Evolutionary conservation across 2,329 filamentous ascomycete species (phyloP).

Genomic region (Ophiostoma sp.): DNA sequence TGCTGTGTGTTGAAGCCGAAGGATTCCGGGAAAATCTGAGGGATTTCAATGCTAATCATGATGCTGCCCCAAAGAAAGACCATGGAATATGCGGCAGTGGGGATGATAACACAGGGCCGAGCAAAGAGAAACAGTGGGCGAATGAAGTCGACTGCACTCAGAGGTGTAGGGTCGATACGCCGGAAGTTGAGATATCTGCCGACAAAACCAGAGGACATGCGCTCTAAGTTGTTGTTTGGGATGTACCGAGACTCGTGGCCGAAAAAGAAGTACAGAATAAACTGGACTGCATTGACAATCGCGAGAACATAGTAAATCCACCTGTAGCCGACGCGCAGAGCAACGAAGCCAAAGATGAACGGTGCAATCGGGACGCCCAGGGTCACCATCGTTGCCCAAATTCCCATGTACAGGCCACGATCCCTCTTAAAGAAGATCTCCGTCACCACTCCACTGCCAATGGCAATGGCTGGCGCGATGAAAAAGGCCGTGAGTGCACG

Average conservation of each 20-base stretch:
- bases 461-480: constrained; percentile 52
- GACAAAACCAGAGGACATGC: constrained; percentile 33
- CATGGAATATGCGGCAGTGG: constrained; percentile 55
- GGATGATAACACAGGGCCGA: constrained; percentile 51
- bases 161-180: constrained; percentile 54
- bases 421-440: constrained; percentile 59
- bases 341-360: constrained; percentile 47
- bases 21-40: constrained; percentile 55
- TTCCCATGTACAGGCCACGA: constrained; percentile 55
- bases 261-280: constrained; percentile 57
- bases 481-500: constrained; percentile 56
- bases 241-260: constrained; percentile 58
- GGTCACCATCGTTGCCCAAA: constrained; percentile 49
- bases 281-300: constrained; percentile 57
- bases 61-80: constrained; percentile 57
- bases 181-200: constrained; percentile 45
- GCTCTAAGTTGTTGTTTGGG: constrained; percentile 24
- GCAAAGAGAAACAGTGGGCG: constrained; percentile 47
- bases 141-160: constrained; percentile 52
- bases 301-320: constrained; percentile 63
- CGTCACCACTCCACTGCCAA: constrained; percentile 58
- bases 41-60: constrained; percentile 58
- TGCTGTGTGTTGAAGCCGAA: constrained; percentile 60
- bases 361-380: constrained; percentile 37
- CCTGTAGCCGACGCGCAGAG: constrained; percentile 51